Percentiles rank a stretch among this genome's conserved stretches.
Conservation (phyloP, 176 grass and related monocot genomes). For the Musa itinerans region DNA sequence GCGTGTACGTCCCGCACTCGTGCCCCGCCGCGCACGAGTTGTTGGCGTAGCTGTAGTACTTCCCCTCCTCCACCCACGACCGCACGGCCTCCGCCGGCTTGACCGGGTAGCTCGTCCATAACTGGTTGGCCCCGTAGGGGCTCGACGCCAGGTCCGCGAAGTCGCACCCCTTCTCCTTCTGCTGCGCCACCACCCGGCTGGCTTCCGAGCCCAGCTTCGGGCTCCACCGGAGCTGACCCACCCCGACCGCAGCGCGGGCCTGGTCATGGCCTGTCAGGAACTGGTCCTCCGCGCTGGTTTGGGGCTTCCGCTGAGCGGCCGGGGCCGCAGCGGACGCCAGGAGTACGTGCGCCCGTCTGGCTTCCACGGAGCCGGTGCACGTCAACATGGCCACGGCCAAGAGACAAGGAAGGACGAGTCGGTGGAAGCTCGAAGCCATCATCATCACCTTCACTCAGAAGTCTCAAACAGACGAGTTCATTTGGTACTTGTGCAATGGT, state of each 20-base stretch:
- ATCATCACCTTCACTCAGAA: not conserved
- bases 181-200: constrained; percentile 17
- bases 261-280: constrained; percentile 57
- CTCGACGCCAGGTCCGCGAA: constrained; percentile 46
- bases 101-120: constrained; percentile 53
- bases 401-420: not conserved
- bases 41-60: constrained; percentile 51
- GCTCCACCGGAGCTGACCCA: constrained; percentile 51
- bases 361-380: not conserved
- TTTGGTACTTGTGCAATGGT: no score
- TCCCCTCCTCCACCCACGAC: constrained; percentile 43
- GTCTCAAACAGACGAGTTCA: not conserved
- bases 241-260: constrained; percentile 52
- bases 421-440: not conserved
- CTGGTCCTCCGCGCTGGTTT: constrained; percentile 19
- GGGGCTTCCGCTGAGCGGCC: constrained; percentile 2
- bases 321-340: not conserved
- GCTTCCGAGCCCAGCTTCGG: constrained; percentile 17
- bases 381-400: not conserved
- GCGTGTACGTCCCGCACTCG: constrained; percentile 81
- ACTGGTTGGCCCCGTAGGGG: constrained; percentile 61
- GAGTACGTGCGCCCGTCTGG: not conserved
- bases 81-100: constrained; percentile 45
- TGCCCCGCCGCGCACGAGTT: constrained; percentile 44
- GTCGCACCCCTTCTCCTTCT: constrained; percentile 24